Percentiles rank a stretch among this genome's conserved stretches.
phyloP scores from a whole-genome alignment of 1,284 basidiomycete genomes.

The Ustilago loliicola region DNA sequence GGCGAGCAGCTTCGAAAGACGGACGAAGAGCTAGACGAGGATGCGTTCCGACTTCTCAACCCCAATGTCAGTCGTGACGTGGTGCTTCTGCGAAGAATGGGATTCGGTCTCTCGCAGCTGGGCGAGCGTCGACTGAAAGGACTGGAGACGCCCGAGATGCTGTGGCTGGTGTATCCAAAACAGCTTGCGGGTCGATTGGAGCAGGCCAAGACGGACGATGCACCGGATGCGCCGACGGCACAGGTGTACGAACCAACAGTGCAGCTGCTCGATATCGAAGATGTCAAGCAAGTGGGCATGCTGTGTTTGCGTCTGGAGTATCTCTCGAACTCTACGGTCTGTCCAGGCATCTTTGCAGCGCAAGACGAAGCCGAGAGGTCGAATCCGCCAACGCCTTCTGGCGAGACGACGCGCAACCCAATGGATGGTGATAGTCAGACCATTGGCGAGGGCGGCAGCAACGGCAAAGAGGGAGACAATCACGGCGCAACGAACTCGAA shows the following conservation, averaged over 20 bases:
- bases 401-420: constrained; percentile 28
- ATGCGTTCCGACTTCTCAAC: constrained; percentile 67
- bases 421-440: constrained; percentile 16
- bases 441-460: neutral
- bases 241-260: constrained; percentile 71
- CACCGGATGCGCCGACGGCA: constrained; percentile 58
- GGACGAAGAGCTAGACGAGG: constrained; percentile 63
- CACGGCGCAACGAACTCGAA: neutral
- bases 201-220: constrained; percentile 73
- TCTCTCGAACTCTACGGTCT: constrained; percentile 78
- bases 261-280: constrained; percentile 79
- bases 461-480: neutral
- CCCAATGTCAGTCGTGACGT: constrained; percentile 72
- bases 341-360: constrained; percentile 68
- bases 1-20: constrained; percentile 35
- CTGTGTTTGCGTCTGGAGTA: constrained; percentile 87
- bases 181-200: constrained; percentile 82
- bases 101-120: constrained; percentile 80
- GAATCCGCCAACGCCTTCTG: constrained; percentile 38
- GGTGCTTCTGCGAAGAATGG: constrained; percentile 81
- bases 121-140: constrained; percentile 96
- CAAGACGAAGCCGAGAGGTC: constrained; percentile 41
- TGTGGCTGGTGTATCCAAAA: constrained; percentile 86
- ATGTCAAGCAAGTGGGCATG: constrained; percentile 82
- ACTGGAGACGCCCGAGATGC: constrained; percentile 80